Conservation (phyloP, 2,329 filamentous ascomycete species). For the Botrytis fabae region DNA sequence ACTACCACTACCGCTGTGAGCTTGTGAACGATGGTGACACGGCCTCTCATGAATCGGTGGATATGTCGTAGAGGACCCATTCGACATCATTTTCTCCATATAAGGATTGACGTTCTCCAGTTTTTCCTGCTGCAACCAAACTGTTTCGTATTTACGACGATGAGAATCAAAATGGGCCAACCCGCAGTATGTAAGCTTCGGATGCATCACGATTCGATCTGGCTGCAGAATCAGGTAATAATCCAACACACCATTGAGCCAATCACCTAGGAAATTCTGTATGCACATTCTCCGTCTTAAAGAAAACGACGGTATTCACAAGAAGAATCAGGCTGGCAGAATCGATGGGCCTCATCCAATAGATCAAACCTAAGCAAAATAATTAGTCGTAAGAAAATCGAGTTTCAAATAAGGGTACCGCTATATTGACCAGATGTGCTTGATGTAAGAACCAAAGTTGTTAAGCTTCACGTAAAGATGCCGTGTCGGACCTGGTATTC, state of each 20-base stretch:
- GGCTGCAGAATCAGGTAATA: background rate
- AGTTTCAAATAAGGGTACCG: background rate
- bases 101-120: background rate
- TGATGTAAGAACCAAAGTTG: background rate
- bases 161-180: background rate
- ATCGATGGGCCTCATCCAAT: background rate
- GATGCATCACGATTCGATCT: background rate
- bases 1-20: conserved; percentile 1
- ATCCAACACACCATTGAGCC: background rate
- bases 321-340: background rate
- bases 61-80: conserved; percentile 10
- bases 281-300: background rate
- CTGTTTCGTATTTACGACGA: background rate
- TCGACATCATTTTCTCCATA: background rate
- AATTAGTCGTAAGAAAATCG: background rate
- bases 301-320: background rate
- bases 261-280: background rate
- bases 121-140: background rate
- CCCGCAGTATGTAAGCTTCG: background rate
- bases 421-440: background rate
- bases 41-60: background rate
- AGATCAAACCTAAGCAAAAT: background rate
- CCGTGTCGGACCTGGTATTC: conserved; percentile 1
- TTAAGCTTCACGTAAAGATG: background rate
- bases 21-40: background rate